Conservation (phyloP, 352 stramenopile species). For the Pythium graminicola region DNA sequence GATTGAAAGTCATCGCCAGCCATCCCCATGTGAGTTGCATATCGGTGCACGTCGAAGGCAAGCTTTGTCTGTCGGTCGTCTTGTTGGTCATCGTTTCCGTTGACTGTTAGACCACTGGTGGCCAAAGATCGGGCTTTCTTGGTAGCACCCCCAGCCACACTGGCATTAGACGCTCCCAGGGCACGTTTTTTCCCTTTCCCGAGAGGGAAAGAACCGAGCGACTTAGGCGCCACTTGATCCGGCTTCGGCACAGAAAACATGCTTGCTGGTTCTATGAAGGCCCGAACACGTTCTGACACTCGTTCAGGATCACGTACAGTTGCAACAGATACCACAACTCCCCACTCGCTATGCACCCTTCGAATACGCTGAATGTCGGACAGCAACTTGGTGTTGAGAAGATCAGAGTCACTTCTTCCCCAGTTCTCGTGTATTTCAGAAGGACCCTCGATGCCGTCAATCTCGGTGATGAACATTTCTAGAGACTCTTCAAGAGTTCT, state of each 20-base stretch:
- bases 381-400: slow-evolving; percentile 26
- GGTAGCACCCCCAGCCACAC: slow-evolving; percentile 1
- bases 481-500: slow-evolving; percentile 33
- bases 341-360: slow-evolving; percentile 29
- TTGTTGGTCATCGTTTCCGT: slow-evolving; percentile 25
- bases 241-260: slow-evolving; percentile 29
- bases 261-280: slow-evolving; percentile 34
- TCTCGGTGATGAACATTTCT: slow-evolving; percentile 17
- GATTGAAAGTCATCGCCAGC: slow-evolving; percentile 32
- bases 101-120: not conserved
- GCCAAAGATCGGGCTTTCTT: slow-evolving; percentile 6
- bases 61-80: slow-evolving; percentile 34
- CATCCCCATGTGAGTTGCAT: slow-evolving; percentile 42
- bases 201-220: not conserved
- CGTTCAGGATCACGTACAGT: slow-evolving; percentile 37
- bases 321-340: slow-evolving; percentile 47
- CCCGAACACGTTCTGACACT: slow-evolving; percentile 38
- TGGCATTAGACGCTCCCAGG: not conserved
- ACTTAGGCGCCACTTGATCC: not conserved
- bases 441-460: slow-evolving; percentile 5
- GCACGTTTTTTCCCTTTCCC: slow-evolving; percentile 25
- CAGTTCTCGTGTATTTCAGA: not conserved
- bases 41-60: slow-evolving; percentile 41
- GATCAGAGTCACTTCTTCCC: not conserved
- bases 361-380: slow-evolving; percentile 36